These are phyloP conservation scores for Penicillium verhagenii DNA, from an alignment of 495 filamentous ascomycete genomes.

Conservation along the genomic window DNA sequence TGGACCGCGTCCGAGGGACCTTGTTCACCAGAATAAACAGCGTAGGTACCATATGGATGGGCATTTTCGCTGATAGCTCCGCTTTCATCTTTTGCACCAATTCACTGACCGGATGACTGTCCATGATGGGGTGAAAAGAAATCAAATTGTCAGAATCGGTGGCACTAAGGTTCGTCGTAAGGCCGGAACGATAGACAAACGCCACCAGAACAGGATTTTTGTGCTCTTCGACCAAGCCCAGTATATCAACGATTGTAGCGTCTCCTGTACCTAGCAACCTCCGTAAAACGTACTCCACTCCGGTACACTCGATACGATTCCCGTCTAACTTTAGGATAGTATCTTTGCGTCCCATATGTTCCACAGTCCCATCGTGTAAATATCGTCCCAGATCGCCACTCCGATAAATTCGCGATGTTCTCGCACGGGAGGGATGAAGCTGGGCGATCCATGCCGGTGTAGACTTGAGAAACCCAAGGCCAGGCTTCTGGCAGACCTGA, in stretches of 20 bases:
- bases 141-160: conserved; percentile 12
- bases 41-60: conserved; percentile 20
- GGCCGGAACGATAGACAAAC: too few relatives aligned
- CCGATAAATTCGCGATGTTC: conserved; percentile 49
- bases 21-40: conserved; percentile 23
- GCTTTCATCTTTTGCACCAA: neutral
- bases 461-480: conserved; percentile 12
- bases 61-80: neutral
- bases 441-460: conserved; percentile 13
- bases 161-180: conserved; percentile 11
- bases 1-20: conserved; percentile 44
- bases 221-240: conserved; percentile 20
- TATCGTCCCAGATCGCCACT: conserved; percentile 79
- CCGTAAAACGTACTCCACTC: conserved; percentile 51
- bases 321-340: conserved; percentile 81
- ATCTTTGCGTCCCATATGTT: conserved; percentile 73
- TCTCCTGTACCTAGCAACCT: conserved; percentile 14
- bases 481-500: conserved; percentile 14
- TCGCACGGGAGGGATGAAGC: conserved; percentile 7
- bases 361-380: conserved; percentile 65
- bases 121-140: conserved; percentile 13
- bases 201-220: conserved; percentile 23
- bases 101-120: conserved; percentile 2
- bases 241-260: conserved; percentile 24
- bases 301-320: conserved; percentile 71